Conservation (phyloP, 805 yeast genomes). For the Spathaspora girioi region DNA sequence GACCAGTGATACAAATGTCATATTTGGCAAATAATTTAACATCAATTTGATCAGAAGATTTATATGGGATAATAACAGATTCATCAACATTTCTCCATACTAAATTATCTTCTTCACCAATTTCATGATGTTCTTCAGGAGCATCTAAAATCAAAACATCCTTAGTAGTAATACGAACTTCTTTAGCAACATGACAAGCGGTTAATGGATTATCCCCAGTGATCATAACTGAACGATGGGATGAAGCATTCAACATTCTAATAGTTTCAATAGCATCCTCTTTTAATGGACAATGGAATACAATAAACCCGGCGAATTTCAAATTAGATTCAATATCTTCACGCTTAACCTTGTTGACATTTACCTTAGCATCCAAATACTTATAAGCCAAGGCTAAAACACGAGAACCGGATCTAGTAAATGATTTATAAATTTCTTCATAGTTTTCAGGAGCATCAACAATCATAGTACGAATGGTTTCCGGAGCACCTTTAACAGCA, state of each 20-base stretch:
- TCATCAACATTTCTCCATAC: constrained; percentile 87
- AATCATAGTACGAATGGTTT: constrained; percentile 81
- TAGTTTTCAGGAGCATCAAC: constrained; percentile 67
- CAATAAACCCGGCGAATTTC: constrained; percentile 85
- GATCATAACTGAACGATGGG: constrained; percentile 95
- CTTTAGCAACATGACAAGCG: constrained; percentile 95
- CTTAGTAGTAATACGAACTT: constrained; percentile 82
- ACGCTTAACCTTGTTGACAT: constrained; percentile 59
- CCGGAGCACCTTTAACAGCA: constrained; percentile 97
- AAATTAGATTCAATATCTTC: constrained; percentile 72
- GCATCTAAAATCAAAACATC: constrained; percentile 83
- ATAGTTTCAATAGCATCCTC: constrained; percentile 88
- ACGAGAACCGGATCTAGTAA: constrained; percentile 93
- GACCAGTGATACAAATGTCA: constrained; percentile 92
- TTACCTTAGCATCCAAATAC: constrained; percentile 49
- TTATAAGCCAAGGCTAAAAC: constrained; percentile 94
- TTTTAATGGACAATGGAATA: constrained; percentile 96
- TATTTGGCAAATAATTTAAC: constrained; percentile 54
- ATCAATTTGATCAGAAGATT: constrained; percentile 56
- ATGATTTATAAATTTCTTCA: constrained; percentile 82
- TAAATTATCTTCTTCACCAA: constrained; percentile 48
- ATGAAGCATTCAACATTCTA: constrained; percentile 88
- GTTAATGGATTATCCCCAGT: constrained; percentile 99
- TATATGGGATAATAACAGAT: constrained; percentile 63
- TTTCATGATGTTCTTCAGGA: constrained; percentile 64